Conservation (phyloP, 2,329 filamentous ascomycete species). For the Pseudogymnoascus verrucosus region DNA sequence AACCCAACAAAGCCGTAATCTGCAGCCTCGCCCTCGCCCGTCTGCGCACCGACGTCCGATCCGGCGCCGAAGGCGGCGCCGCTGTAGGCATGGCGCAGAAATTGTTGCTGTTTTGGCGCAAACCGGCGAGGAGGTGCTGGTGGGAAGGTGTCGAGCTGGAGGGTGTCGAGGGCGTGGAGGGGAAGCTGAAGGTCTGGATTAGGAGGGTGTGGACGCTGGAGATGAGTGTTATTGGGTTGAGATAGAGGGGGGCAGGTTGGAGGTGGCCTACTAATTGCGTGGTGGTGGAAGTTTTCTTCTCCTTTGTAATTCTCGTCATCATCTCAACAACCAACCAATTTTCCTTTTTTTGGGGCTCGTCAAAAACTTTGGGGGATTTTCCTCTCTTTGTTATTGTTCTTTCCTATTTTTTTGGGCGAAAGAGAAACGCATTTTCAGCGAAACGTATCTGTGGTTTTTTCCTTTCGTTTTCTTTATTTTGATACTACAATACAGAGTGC, state of each 20-base stretch:
- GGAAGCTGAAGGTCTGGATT: conserved; percentile 96
- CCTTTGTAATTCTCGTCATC: not conserved
- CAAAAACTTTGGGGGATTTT: not conserved
- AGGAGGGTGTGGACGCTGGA: conserved; percentile 96
- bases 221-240: conserved; percentile 89
- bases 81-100: conserved; percentile 98
- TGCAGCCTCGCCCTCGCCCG: conserved; percentile 92
- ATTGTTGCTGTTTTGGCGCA: conserved; percentile 93
- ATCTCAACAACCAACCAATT: not conserved
- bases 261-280: not conserved
- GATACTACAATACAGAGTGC: not conserved
- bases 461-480: not conserved
- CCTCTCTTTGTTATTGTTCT: not conserved
- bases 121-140: conserved; percentile 93
- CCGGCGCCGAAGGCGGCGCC: conserved; percentile 65
- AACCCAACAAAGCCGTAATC: conserved; percentile 97
- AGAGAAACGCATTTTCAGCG: not conserved
- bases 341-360: not conserved
- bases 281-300: not conserved
- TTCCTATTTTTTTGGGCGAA: not conserved
- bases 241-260: conserved; percentile 38
- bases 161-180: conserved; percentile 81
- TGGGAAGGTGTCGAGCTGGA: conserved; percentile 96
- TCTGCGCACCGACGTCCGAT: conserved; percentile 84
- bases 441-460: not conserved